Evolutionary conservation across 805 yeast species (phyloP), one percentile per base, ranked within the genome.

Genomic region (Diddensiella santjacobensis): DNA sequence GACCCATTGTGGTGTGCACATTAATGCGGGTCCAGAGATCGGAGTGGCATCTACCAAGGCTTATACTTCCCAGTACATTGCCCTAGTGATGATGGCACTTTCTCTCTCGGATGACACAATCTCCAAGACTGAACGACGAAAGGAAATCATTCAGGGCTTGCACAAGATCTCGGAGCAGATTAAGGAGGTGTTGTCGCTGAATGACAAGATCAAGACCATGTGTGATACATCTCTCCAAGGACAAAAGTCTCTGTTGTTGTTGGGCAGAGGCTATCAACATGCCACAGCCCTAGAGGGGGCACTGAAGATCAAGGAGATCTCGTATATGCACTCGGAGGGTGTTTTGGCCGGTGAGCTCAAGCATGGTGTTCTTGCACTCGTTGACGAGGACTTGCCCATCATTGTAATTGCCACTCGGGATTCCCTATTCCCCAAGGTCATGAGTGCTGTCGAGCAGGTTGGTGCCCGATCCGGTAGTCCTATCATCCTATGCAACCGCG

Each of bases 11-110:
- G 99, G 99, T 80, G 96, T 93, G 49, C 99, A 93, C 69, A 90
- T 93, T 67, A 93, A 93, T 66, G 99, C 99, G 42, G 99, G 99
- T 57, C 99, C 99, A 40, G 99, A 93, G 72, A 93, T 93, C 56
- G 98, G 99, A 69, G 99, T 93, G 58, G 99, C 99, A 8, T 89
- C 97, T 10, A 93, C 99, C 42, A 93, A 93, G 72, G 99, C 99
- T 23, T 93, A 93, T 74, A 93, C 99, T 4, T 93, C 99, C 8
- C 99, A 93, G 69, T 93, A 82, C 69, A 90, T 95, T 68, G 98
- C 99, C 0, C 74, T 93, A 55, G 97, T 91, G 3, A 88, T 93
- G 97, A 78, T 93, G 72, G 98, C 98, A 0, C 77, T 93, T 47
- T 87, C 91, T n/a, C 77, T 93, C 55, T 87, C 97, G 8, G 95